phyloP scores from a whole-genome alignment of 2,329 filamentous ascomycete genomes.

The Aspergillus candidus region DNA sequence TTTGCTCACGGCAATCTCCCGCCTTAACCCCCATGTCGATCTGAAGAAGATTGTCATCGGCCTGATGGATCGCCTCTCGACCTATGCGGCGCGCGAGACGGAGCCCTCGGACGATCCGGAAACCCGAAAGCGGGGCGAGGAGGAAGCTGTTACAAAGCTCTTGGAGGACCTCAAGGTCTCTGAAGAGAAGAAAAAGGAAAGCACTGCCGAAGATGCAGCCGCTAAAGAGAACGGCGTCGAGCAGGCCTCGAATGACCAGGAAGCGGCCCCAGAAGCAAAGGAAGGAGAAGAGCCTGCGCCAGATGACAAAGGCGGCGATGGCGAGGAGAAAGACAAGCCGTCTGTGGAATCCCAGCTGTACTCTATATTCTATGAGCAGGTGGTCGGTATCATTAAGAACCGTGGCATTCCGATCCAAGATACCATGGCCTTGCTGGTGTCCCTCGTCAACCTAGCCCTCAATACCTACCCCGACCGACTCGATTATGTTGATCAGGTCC shows the following conservation, averaged over 20 bases:
- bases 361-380: constrained; percentile 95
- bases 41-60: constrained; percentile 98
- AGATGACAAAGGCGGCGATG: constrained; percentile 26
- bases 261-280: constrained; percentile 21
- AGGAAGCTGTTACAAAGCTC: constrained; percentile 72
- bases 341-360: constrained; percentile 57
- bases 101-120: constrained; percentile 64
- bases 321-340: constrained; percentile 27
- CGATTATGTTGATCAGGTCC: constrained; percentile 91
- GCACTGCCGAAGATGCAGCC: constrained; percentile 31
- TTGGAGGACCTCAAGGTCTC: constrained; percentile 68
- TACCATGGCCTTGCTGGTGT: constrained; percentile 89
- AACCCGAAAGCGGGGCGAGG: constrained; percentile 69
- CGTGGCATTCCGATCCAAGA: constrained; percentile 91
- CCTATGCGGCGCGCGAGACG: constrained; percentile 87
- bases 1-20: constrained; percentile 84
- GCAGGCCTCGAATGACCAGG: constrained; percentile 25
- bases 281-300: constrained; percentile 26
- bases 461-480: constrained; percentile 91
- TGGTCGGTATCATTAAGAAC: constrained; percentile 85
- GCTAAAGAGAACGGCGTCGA: constrained; percentile 34
- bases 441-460: constrained; percentile 82
- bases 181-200: constrained; percentile 50
- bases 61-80: constrained; percentile 90
- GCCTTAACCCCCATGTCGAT: constrained; percentile 93